Evolutionary conservation across 805 yeast species (phyloP), one percentile per base, ranked within the genome.

Genomic region (Yarrowia deformans): DNA sequence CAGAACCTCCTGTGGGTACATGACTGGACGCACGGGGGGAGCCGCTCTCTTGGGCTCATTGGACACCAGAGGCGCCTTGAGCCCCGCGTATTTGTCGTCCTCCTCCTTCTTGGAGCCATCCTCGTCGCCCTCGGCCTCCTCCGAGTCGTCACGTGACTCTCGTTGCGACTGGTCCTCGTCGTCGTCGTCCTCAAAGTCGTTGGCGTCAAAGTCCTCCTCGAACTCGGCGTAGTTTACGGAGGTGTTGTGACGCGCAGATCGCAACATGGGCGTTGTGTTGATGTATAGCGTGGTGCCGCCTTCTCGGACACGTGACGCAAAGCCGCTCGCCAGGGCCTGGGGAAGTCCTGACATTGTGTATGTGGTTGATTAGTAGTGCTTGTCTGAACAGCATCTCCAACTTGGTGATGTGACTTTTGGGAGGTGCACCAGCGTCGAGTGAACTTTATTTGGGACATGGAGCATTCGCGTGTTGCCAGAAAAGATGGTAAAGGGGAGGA

Each of bases 271-370:
- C 32, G 90, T 88, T 0, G 92, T 89, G 1, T 91, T 85, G 45
- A 89, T 83, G 73, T 88, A 85, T 40, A 93, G 79, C 1, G 96
- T 87, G 42, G 92, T 90, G 69, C 88, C 87, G 42, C 88, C 89
- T 71, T 89, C 88, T 71, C 90, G 85, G 49, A 92, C 82, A 72
- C 98, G 81, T 67, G 90, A 85, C 48, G 87, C 83, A 72, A 91
- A 85, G 39, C 93, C 89, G 0, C 97, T 88, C 23, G 91, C 82
- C 69, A 90, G 81, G 0, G 94, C 97, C 81, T 93, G 98, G 1
- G 97, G 68, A 3, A 63, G 56, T 37, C 48, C 68, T 7, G 18
- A 4, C 56, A 63, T 63, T 42, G 37, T 61, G 67, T 10, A 18
- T 2, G 12, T 16, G 34, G 34, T 8, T 29, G 55, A 34, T n/a